Base-by-base conservation (phyloP, 768 basidiomycete species). In the Termitomyces sp. region DNA sequence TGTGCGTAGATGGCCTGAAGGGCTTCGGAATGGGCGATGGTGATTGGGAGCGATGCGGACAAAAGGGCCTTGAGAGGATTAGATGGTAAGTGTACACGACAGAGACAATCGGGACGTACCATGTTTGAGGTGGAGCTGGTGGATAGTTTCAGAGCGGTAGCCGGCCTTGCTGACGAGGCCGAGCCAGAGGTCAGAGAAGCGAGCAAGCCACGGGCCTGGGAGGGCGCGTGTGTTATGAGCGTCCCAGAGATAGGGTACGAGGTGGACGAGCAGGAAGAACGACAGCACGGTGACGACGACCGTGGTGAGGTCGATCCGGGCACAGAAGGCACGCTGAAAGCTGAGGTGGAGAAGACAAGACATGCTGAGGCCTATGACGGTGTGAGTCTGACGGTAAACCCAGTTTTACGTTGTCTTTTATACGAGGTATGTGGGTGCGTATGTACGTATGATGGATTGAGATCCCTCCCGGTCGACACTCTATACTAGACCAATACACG, bases 11-110 rank as follows among this genome's bases (percentile, higher is more conserved):
- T 77, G 56, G 84, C 66, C 39, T 76, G 76, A 12, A 94, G 79
- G 0, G 91, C 92, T 1, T 84, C 85, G 0, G 92, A 89, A 63
- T 90, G 84, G 11, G 87, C 82, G 48, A 93, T 76, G 1, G 62
- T 91, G 87, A 63, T 89, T 86, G 0, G 89, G 89, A 0, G 87
- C 86, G 57, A 90, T 72, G 59, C 88, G 84, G 17, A 88, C 84
- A 52, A 89, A 72, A 8, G 79, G 79, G 25, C 86, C 86, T 88
- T 32, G 19, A n/a, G n/a, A n/a, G n/a, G n/a, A n/a, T n/a, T n/a
- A n/a, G 27, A 21, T n/a, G n/a, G n/a, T n/a, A n/a, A n/a, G 8
- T 10, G 41, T 2, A 23, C 25, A 3, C 27, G 23, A 14, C 25
- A 6, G 17, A 35, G 52, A 30, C n/a, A 39, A 11, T 28, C 12